Conservation (phyloP, 306 rosid genomes). For the Vigna mungo region DNA sequence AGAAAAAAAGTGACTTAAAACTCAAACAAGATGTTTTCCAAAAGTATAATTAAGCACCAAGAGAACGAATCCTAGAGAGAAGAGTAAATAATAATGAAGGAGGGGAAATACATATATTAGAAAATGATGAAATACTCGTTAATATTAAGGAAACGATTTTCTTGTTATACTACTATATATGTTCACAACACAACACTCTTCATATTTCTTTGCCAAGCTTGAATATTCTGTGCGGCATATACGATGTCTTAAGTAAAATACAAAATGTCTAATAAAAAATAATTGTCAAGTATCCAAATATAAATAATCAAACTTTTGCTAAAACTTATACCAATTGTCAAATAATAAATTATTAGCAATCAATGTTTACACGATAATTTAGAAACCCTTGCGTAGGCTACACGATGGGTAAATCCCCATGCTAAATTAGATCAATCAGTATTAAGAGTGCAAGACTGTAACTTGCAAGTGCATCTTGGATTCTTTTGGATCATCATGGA, state of each 20-base stretch:
- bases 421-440: conserved; percentile 14
- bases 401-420: conserved; percentile 12
- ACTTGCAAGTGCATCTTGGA: neutral
- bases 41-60: too few relatives aligned
- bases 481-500: conserved; percentile 6
- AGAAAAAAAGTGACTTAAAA: too few relatives aligned
- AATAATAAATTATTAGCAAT: neutral
- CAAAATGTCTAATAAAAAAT: too few relatives aligned
- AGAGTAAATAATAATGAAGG: too few relatives aligned
- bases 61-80: too few relatives aligned
- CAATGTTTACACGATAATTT: neutral
- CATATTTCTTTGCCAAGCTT: neutral
- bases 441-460: conserved; percentile 9
- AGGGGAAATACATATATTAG: too few relatives aligned
- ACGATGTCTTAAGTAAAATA: too few relatives aligned
- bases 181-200: neutral
- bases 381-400: conserved; percentile 4
- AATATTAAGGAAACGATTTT: neutral
- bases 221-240: neutral
- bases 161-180: neutral
- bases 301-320: neutral
- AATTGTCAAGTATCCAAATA: neutral
- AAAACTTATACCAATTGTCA: neutral
- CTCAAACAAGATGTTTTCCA: too few relatives aligned
- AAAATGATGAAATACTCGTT: too few relatives aligned